These are phyloP conservation scores for Purpureocillium takamizusanense DNA, from an alignment of 2,329 filamentous ascomycete species.

Conservation along the genomic window DNA sequence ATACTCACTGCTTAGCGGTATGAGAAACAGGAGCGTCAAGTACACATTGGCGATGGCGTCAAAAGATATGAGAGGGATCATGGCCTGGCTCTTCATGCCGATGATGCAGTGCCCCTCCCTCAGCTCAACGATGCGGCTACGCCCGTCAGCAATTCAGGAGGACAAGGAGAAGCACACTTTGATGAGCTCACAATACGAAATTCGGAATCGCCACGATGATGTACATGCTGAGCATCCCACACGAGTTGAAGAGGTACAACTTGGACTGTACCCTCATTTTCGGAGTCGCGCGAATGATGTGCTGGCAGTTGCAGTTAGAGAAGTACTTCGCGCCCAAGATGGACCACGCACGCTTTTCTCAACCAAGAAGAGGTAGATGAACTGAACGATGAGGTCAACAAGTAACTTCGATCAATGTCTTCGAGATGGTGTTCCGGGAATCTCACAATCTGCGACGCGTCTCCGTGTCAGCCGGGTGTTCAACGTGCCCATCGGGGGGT, in stretches of 20 bases:
- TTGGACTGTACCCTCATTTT: conserved; percentile 44
- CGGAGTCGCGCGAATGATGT: conserved; percentile 46
- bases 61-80: conserved; percentile 53
- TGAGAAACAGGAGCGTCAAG: conserved; percentile 52
- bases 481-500: too few relatives aligned
- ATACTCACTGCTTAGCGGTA: conserved; percentile 44
- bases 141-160: too few relatives aligned
- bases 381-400: conserved; percentile 13
- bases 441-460: conserved; percentile 20
- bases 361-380: conserved; percentile 57
- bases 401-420: too few relatives aligned
- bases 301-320: conserved; percentile 21
- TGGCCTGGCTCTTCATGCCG: conserved; percentile 47
- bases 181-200: conserved; percentile 45
- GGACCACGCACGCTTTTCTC: conserved; percentile 47
- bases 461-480: too few relatives aligned
- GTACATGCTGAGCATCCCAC: conserved; percentile 43
- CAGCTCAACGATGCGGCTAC: conserved; percentile 47
- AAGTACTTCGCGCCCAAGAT: conserved; percentile 2
- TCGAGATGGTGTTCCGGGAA: neutral
- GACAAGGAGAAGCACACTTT: too few relatives aligned
- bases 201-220: conserved; percentile 43
- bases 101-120: conserved; percentile 49
- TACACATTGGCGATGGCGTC: conserved; percentile 55
- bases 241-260: conserved; percentile 52